Conservation (phyloP, 164 flowering plant species). For the Stephania japonica region DNA sequence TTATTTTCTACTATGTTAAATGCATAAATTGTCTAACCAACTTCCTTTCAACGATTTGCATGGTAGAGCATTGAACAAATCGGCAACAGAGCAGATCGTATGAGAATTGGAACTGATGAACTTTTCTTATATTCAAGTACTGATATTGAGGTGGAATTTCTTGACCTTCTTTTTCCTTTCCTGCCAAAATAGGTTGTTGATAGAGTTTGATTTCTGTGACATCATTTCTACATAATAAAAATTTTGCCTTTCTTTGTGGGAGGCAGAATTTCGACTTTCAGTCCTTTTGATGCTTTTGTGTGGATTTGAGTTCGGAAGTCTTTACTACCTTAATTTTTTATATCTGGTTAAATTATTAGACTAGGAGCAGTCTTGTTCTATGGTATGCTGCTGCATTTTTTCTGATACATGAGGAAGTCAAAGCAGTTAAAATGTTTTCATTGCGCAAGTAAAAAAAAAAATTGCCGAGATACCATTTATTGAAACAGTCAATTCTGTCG, state of each 20-base stretch:
- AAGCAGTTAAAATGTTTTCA: no score
- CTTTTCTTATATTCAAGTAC: conserved; percentile 83
- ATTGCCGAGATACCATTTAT: no score
- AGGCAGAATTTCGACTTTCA: not conserved
- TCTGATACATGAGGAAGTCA: no score
- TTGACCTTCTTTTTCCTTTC: not conserved
- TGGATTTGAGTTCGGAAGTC: not conserved
- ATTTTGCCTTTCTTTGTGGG: not conserved
- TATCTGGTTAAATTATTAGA: no score
- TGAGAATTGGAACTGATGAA: conserved; percentile 57
- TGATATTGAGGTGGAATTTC: conserved; percentile 64
- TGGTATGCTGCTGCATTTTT: no score
- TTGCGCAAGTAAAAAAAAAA: no score
- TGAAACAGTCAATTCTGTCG: no score
- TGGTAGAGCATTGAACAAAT: conserved; percentile 92
- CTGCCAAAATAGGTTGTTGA: not conserved
- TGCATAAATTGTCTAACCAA: not conserved
- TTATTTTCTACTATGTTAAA: not conserved
- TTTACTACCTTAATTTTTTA: conserved; percentile 8
- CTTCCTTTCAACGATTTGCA: conserved; percentile 4
- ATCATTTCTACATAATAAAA: not conserved
- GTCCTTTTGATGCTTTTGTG: not conserved
- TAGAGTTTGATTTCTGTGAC: not conserved
- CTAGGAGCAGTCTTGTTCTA: no score
- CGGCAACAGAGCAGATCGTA: conserved; percentile 83